Evolutionary conservation across 1,284 basidiomycete genomes (phyloP), one percentile per base, ranked within the genome.

Genomic region (Serendipita sp.): DNA sequence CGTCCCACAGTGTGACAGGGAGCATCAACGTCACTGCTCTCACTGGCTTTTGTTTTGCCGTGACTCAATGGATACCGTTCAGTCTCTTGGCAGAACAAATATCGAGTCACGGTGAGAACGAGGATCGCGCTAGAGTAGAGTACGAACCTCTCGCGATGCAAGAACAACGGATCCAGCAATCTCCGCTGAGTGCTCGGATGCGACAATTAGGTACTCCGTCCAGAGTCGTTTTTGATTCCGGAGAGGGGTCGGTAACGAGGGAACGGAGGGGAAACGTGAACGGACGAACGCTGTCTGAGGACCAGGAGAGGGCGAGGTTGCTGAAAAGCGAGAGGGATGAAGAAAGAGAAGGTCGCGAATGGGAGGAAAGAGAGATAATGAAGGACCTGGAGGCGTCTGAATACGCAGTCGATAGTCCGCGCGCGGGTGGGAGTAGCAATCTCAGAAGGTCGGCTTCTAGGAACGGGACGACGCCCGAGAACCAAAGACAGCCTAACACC

Each of bases 21-120:
- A 60, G 35, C 29, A 29, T 22, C 0, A 67, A 82, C 30, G 76
- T 91, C 58, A 79, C 90, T 44, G 79, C 83, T 6, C 66, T 85
- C 12, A 80, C 82, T 3, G 89, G 89, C 0, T 83, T 91, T 67
- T 82, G 86, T 10, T 91, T 85, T 85, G 87, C 87, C 1, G 78
- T 91, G 62, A 82, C 84, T 0, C 82, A 84, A 71, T 91, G 89
- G 90, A 87, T 81, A 6, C 87, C 87, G 2, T 89, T 87, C 71
- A 81, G 87, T 1, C 71, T 90, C 69, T 87, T 88, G 67, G 53
- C 53, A 1, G 63, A 17, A 3, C 22, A 38, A 15, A 38, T 38
- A 6, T 45, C 17, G 3, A 4, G 42, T 35, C 49, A 41, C 1
- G 62, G 53, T 26, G 49, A 30, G 22, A 29, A 32, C 3, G 43